Evolutionary conservation across 805 yeast species (phyloP).

Genomic region (Metschnikowia noctiluminum): DNA sequence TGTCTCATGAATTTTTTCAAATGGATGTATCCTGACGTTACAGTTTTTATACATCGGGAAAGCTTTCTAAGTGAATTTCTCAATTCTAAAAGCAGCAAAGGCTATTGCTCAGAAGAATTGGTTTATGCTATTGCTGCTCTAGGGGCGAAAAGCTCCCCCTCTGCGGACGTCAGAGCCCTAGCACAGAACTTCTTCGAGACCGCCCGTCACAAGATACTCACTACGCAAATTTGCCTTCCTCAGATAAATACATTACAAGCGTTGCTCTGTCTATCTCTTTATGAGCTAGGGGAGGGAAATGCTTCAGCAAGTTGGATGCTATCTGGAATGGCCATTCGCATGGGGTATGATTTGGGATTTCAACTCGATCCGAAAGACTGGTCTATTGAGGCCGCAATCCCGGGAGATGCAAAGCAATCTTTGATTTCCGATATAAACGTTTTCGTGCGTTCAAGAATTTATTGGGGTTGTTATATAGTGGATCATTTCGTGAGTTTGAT

Average conservation of each 20-base stretch:
- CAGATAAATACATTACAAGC: slow-evolving; percentile 19
- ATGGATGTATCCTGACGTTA: slow-evolving; percentile 19
- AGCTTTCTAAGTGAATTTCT: slow-evolving; percentile 19
- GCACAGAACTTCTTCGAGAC: slow-evolving; percentile 16
- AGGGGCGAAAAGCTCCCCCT: slow-evolving; percentile 17
- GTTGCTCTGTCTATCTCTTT: slow-evolving; percentile 17
- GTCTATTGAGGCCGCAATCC: slow-evolving; percentile 8
- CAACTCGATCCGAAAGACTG: slow-evolving; percentile 19
- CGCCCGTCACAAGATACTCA: slow-evolving; percentile 13
- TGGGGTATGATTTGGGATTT: slow-evolving; percentile 21
- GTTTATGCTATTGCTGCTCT: slow-evolving; percentile 20
- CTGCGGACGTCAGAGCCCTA: slow-evolving; percentile 7
- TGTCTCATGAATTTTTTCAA: slow-evolving; percentile 16
- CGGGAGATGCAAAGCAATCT: slow-evolving; percentile 5
- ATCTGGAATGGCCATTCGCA: slow-evolving; percentile 20
- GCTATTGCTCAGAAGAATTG: slow-evolving; percentile 19
- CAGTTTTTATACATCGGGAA: slow-evolving; percentile 19
- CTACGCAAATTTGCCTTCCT: slow-evolving; percentile 14
- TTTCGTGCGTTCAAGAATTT: slow-evolving; percentile 17
- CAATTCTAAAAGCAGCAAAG: slow-evolving; percentile 7
- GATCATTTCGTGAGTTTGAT: slow-evolving; percentile 19
- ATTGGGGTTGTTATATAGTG: slow-evolving; percentile 19
- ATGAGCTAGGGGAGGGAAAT: slow-evolving; percentile 20
- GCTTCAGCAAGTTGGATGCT: slow-evolving; percentile 21
- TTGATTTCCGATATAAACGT: slow-evolving; percentile 12